Percentiles rank a stretch among this genome's conserved stretches.
These are phyloP conservation scores for Phytophthora pistaciae DNA, from an alignment of 352 stramenopile species.

Conservation along the genomic window DNA sequence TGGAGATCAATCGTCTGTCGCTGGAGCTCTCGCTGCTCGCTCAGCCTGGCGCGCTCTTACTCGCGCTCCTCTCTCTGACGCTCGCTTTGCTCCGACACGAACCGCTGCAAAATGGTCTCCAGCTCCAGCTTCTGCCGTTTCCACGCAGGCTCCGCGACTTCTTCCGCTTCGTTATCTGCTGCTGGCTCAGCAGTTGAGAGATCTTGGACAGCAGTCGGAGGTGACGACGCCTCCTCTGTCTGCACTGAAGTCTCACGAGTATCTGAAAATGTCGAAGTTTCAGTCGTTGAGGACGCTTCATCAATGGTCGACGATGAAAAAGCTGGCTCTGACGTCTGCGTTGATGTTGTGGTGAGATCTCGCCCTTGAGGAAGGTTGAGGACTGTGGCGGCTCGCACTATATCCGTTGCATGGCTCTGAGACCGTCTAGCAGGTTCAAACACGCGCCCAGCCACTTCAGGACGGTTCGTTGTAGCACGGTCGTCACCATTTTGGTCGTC, in stretches of 20 bases:
- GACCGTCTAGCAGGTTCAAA: not conserved
- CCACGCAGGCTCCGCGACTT: conserved; percentile 1
- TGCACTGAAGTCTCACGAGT: not conserved
- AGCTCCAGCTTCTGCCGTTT: conserved; percentile 29
- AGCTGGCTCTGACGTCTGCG: not conserved
- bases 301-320: not conserved
- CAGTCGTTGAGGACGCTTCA: not conserved
- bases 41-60: conserved; percentile 13
- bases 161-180: not conserved
- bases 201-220: not conserved
- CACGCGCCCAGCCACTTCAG: not conserved
- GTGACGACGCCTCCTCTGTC: not conserved
- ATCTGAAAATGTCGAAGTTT: not conserved
- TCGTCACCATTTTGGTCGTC: not conserved
- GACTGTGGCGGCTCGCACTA: not conserved
- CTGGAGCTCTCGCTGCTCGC: conserved; percentile 30
- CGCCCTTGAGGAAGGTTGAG: not conserved
- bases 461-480: not conserved
- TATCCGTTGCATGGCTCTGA: not conserved
- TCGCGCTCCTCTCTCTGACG: conserved; percentile 18
- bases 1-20: conserved; percentile 31
- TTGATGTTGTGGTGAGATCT: not conserved
- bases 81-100: conserved; percentile 26
- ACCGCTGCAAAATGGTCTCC: conserved; percentile 26
- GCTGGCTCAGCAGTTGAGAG: not conserved